A percentile compares a stretch with the other conserved stretches of the same genome.
These are phyloP conservation scores for Penicillium mononematosum DNA, from an alignment of 495 filamentous ascomycete genomes.

Conservation along the genomic window DNA sequence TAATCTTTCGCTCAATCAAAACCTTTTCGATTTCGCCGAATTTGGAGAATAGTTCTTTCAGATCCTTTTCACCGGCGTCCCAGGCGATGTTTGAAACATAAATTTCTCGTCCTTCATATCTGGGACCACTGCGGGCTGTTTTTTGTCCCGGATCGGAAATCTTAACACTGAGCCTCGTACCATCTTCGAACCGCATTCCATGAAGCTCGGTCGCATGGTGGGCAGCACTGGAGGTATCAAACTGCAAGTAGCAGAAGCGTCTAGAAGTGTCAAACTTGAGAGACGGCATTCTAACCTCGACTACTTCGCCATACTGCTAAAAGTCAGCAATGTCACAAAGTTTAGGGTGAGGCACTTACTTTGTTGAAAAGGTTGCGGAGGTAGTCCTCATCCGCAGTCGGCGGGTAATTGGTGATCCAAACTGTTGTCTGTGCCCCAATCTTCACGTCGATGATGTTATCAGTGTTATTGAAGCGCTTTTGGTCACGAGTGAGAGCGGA, in stretches of 20 bases:
- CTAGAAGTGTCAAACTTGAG: conserved; percentile 84
- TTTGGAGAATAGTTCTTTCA: conserved; percentile 66
- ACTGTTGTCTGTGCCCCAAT: conserved; percentile 73
- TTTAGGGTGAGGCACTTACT: conserved; percentile 30
- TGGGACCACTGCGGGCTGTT: conserved; percentile 76
- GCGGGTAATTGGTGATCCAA: conserved; percentile 89
- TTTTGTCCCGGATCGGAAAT: conserved; percentile 79
- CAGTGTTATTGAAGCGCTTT: conserved; percentile 64
- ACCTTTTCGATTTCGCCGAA: conserved; percentile 73
- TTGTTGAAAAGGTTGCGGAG: conserved; percentile 72
- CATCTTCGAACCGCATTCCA: conserved; percentile 62
- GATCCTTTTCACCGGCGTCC: conserved; percentile 61
- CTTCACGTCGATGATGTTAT: conserved; percentile 64
- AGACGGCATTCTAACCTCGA: conserved; percentile 85
- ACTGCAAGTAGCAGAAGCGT: conserved; percentile 93
- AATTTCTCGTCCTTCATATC: conserved; percentile 82
- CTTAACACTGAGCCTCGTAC: conserved; percentile 67
- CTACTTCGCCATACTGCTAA: conserved; percentile 68
- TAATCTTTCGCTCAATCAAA: conserved; percentile 61
- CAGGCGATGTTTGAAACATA: conserved; percentile 74
- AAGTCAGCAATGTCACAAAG: conserved; percentile 21
- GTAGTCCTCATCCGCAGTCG: conserved; percentile 76
- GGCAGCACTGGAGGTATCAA: conserved; percentile 63
- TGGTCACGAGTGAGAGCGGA: conserved; percentile 76
- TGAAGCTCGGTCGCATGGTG: conserved; percentile 67